Evolutionary conservation across 2,329 filamentous ascomycete species (phyloP).

Genomic region (Lasiodiplodia sp.): DNA sequence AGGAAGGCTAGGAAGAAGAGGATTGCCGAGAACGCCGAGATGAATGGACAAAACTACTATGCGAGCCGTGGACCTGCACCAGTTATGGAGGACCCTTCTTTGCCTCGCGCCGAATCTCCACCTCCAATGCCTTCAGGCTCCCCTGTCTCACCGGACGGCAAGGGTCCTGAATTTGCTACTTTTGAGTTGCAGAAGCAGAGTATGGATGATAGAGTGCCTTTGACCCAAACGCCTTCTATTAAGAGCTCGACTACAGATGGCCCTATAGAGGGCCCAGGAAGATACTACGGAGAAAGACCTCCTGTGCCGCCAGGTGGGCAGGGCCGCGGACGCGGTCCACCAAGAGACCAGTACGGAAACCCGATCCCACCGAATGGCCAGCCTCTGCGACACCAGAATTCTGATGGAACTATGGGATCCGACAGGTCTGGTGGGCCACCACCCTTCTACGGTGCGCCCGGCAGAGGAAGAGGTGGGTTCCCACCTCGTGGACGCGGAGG

Average conservation of each 20-base stretch:
- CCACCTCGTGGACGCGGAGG: slow-evolving; percentile 47
- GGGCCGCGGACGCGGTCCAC: slow-evolving; percentile 38
- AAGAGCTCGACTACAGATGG: slow-evolving; percentile 54
- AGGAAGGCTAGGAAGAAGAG: slow-evolving; percentile 92
- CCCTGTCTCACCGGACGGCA: slow-evolving; percentile 55
- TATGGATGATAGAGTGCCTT: slow-evolving; percentile 71
- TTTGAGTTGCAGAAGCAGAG: slow-evolving; percentile 70
- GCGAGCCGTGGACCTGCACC: slow-evolving; percentile 56
- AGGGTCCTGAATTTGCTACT: slow-evolving; percentile 64
- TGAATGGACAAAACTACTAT: slow-evolving; percentile 95
- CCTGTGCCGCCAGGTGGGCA: slow-evolving; percentile 37
- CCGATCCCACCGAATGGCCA: slow-evolving; percentile 48
- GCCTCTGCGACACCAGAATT: slow-evolving; percentile 45
- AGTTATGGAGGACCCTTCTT: slow-evolving; percentile 40
- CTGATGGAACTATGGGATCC: slow-evolving; percentile 46
- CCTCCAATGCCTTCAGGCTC: slow-evolving; percentile 53
- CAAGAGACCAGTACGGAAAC: slow-evolving; percentile 72
- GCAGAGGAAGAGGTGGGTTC: slow-evolving; percentile 33
- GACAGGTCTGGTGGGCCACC: slow-evolving; percentile 51
- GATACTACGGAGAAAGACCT: slow-evolving; percentile 44
- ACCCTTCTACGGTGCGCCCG: slow-evolving; percentile 37
- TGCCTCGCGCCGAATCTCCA: slow-evolving; percentile 61
- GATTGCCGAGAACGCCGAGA: slow-evolving; percentile 93
- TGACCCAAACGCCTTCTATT: slow-evolving; percentile 70
- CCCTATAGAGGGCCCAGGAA: slow-evolving; percentile 50